phyloP scores from a whole-genome alignment of 257 asterid genomes.

The Rauvolfia tetraphylla region DNA sequence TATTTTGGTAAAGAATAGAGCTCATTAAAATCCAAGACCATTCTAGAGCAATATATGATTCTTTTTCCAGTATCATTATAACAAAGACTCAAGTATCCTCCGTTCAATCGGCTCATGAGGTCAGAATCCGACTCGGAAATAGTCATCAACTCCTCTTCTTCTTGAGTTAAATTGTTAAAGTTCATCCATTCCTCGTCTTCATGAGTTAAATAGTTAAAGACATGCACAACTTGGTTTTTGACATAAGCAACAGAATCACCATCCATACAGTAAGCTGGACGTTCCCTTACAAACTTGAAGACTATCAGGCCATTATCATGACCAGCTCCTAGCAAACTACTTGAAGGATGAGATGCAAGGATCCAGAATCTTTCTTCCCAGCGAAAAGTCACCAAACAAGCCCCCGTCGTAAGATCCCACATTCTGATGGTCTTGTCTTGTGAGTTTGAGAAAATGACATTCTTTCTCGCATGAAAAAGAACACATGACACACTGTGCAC shows the following conservation, averaged over 20 bases:
- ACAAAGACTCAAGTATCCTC: slow-evolving; percentile 66
- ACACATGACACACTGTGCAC: slow-evolving; percentile 92
- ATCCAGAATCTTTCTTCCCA: slow-evolving; percentile 97
- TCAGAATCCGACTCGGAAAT: slow-evolving; percentile 73
- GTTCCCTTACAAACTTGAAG: slow-evolving; percentile 91
- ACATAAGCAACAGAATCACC: slow-evolving; percentile 75
- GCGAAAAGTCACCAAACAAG: slow-evolving; percentile 86
- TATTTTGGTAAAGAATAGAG: slow-evolving; percentile 75
- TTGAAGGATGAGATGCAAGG: slow-evolving; percentile 88
- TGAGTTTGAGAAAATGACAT: slow-evolving; percentile 83
- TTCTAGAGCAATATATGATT: slow-evolving; percentile 69
- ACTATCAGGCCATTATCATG: slow-evolving; percentile 98
- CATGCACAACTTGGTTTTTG: slow-evolving; percentile 75
- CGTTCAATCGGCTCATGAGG: slow-evolving; percentile 72
- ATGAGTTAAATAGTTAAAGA: slow-evolving; percentile 77
- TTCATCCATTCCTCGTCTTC: slow-evolving; percentile 74
- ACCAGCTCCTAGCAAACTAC: slow-evolving; percentile 94
- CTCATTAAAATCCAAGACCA: slow-evolving; percentile 87
- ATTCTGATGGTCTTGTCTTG: slow-evolving; percentile 94
- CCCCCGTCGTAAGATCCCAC: slow-evolving; percentile 94
- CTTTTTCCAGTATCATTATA: slow-evolving; percentile 90
- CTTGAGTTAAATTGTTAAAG: too few relatives aligned
- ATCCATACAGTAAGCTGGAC: slow-evolving; percentile 77
- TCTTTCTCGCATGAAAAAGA: slow-evolving; percentile 77
- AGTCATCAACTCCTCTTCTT: slow-evolving; percentile 70